Base-by-base conservation (phyloP, 2,329 filamentous ascomycete species). In the Monilinia vaccinii-corymbosi region DNA sequence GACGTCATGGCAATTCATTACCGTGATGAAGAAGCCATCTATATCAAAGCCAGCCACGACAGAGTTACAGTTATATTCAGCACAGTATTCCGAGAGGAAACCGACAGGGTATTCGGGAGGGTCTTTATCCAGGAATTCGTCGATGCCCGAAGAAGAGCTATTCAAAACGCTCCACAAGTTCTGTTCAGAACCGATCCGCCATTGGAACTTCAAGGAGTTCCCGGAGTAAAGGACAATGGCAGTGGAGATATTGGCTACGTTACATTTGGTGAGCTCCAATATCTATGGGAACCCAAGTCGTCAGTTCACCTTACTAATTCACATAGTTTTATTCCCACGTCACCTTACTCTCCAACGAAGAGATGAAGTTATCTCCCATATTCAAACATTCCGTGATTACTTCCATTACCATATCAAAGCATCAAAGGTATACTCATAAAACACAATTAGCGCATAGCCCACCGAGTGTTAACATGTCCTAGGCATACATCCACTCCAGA, bases 371-470 rank as follows among this genome's bases (percentile, higher is more conserved):
- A 99, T 99, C 68, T 97, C 92, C 55, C 95, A 99, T 74, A 97
- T 99, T 70, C 95, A 99, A 77, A 99, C 94, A 16, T 99, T 99
- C 89, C 89, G 94, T 67, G 94, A 99, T 73, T 99, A 99, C 76
- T 99, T 99, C 81, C 94, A 99, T 76, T 99, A 99, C 75, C 94
- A 99, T 76, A 99, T 99, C 77, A 99, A 99, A 78, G 95, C 94
- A 34, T 97, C 92, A 64, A 99, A 99, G 81, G 84, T 85, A 74
- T 56, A 65, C 45, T 16, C 21, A 34, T 14, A 9, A 47, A 11
- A 31, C 14, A 6, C 11, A 44, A 52, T n/a, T 21, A 42, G 60
- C 14, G 16, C 40, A 65, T 51, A 36, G 34, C 34, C 34, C 65
- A 55, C 61, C 34, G 38, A 61, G 13, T 58, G n/a, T 56, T 61